Conservation (phyloP, 1,139 yeast species). For the Zygotorulaspora mrakii region DNA sequence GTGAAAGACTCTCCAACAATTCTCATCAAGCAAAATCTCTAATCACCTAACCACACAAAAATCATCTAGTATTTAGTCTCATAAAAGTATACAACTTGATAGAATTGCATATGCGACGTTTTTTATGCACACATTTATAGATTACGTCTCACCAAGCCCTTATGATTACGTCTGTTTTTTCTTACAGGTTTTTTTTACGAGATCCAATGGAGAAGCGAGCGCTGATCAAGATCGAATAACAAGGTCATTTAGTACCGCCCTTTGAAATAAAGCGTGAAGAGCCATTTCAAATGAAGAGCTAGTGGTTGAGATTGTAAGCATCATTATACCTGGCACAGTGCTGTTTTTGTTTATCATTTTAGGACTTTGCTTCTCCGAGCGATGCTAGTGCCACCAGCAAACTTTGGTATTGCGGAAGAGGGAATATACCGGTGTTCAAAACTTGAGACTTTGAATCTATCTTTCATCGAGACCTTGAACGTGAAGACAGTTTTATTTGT, state of each 20-base stretch:
- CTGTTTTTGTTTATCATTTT: neutral
- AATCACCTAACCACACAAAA: conserved; percentile 1
- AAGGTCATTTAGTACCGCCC: no score
- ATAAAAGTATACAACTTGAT: neutral
- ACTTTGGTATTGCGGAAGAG: conserved; percentile 71
- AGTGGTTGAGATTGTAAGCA: neutral
- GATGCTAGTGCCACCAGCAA: conserved; percentile 77
- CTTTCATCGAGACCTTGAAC: conserved; percentile 52
- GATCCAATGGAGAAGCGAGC: no score
- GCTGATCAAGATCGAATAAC: no score
- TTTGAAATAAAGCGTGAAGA: neutral
- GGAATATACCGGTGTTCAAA: conserved; percentile 48
- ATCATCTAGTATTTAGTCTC: neutral
- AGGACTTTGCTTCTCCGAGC: neutral
- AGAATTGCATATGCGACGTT: conserved; percentile 1
- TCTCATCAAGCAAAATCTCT: neutral
- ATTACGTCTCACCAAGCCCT: neutral
- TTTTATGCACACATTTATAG: neutral
- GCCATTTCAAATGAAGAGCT: neutral
- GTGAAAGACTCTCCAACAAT: neutral
- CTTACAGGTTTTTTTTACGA: no score
- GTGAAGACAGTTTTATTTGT: conserved; percentile 56
- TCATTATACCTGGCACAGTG: neutral
- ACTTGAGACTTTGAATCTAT: conserved; percentile 29
- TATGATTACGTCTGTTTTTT: neutral